Base-by-base conservation (phyloP, 1,284 basidiomycete genomes). In the Kalmanozyma brasiliensis region DNA sequence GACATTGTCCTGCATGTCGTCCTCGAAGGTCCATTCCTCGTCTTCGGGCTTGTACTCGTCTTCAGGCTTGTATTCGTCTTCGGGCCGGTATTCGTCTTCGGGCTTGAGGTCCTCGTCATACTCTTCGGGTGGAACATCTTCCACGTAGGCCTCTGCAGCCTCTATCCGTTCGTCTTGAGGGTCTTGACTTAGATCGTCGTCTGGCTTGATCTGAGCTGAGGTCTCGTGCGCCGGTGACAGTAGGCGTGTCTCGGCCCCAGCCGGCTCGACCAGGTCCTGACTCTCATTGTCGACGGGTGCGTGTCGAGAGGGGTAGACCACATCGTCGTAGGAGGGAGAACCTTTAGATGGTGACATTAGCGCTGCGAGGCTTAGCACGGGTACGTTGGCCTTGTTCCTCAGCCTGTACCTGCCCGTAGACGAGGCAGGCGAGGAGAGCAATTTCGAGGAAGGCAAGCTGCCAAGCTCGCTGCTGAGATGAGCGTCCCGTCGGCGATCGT, bases 321-420 rank as follows among this genome's bases (percentile, higher is more conserved):
- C 43, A 11, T 56, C 23, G 22, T 40, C 33, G 22, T 29, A 65
- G 3, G 38, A 8, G 3, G 24, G 37, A n/a, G n/a, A 0, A 3
- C 47, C 2, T 51, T 64, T 4, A 55, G 49, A n/a, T n/a, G n/a
- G 2, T 29, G 26, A 29, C 26, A 29, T 6, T 11, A 51, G 55
- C 2, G 41, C 49, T 10, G 51, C 16, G 13, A 60, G 35, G 23
- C 48, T 49, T 14, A 46, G 55, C 8, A 34, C 36, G 4, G 60
- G 61, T 3, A 68, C 55, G 6, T 29, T 47, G 5, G 53, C 49
- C 43, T 63, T 57, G 35, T 49, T 62, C 8, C 45, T 23, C 16
- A 59, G 45, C 19, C 45, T 52, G 47, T 53, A 65, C 24, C 47
- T 62, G 23, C 58, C 51, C 36, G 44, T 17, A 8, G 53, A 47